These are phyloP conservation scores for Penicillium concentricum DNA, from an alignment of 2,329 filamentous ascomycete genomes.

Conservation along the genomic window DNA sequence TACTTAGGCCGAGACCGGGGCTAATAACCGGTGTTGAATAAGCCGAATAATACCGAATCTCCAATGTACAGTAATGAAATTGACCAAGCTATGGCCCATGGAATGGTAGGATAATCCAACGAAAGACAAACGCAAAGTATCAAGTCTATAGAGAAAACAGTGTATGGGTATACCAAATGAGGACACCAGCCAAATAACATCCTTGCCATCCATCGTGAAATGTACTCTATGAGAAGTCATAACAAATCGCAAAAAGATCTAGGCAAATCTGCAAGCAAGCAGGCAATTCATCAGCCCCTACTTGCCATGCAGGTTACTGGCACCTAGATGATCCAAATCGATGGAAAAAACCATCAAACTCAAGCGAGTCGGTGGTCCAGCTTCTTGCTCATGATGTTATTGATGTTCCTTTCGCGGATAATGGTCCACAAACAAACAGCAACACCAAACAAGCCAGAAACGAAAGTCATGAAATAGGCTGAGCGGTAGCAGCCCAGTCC, in stretches of 20 bases:
- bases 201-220: slow-evolving; percentile 3
- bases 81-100: not conserved
- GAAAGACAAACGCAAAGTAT: slow-evolving; percentile 8
- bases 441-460: slow-evolving; percentile 68
- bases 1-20: not conserved
- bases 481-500: slow-evolving; percentile 77
- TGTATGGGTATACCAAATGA: slow-evolving; percentile 4
- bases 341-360: not conserved
- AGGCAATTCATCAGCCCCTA: not conserved
- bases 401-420: slow-evolving; percentile 38
- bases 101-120: not conserved
- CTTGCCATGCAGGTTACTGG: not conserved
- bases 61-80: not conserved
- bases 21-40: not conserved
- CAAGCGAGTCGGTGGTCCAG: slow-evolving; percentile 35
- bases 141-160: slow-evolving; percentile 15
- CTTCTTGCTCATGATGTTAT: slow-evolving; percentile 28
- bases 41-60: not conserved
- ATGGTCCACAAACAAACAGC: slow-evolving; percentile 62
- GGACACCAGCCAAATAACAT: slow-evolving; percentile 4
- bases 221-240: slow-evolving; percentile 2
- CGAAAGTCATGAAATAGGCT: slow-evolving; percentile 77
- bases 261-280: not conserved
- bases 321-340: not conserved
- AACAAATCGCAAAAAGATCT: not conserved